Evolutionary conservation across 371 early-diverging fungal species (phyloP).

Genomic region (Blakeslea trispora): DNA sequence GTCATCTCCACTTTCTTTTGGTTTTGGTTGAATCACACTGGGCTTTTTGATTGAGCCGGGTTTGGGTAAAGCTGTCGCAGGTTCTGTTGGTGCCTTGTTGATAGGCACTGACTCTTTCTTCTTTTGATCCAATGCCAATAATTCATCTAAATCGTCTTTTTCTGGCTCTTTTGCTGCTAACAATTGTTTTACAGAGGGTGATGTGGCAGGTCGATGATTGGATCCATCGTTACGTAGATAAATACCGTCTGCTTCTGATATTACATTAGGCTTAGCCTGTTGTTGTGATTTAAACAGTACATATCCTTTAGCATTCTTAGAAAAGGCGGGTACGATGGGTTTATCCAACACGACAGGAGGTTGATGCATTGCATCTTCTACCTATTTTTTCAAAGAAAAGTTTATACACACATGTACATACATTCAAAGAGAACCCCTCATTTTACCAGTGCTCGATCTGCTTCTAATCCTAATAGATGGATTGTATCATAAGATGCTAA

Average conservation of each 20-base stretch:
- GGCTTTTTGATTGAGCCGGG: slow-evolving; percentile 25
- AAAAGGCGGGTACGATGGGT: slow-evolving; percentile 46
- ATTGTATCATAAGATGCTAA: slow-evolving; percentile 24
- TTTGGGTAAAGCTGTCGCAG: slow-evolving; percentile 15
- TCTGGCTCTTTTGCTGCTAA: not conserved
- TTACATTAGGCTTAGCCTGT: slow-evolving; percentile 13
- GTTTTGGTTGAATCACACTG: not conserved
- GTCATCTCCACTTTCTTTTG: slow-evolving; percentile 26
- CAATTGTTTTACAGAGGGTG: not conserved
- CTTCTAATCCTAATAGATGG: slow-evolving; percentile 24
- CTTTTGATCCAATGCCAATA: slow-evolving; percentile 21
- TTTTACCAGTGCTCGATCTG: not conserved
- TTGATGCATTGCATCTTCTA: slow-evolving; percentile 27
- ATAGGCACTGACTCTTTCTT: too few relatives aligned
- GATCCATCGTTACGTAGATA: slow-evolving; percentile 42
- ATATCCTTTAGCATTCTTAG: slow-evolving; percentile 39
- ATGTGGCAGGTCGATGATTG: slow-evolving; percentile 21
- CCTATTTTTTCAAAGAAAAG: too few relatives aligned
- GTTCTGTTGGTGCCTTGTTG: too few relatives aligned
- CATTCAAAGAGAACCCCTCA: too few relatives aligned
- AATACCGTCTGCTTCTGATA: slow-evolving; percentile 36
- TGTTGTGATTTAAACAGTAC: slow-evolving; percentile 39
- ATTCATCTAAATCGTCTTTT: slow-evolving; percentile 28
- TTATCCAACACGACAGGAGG: slow-evolving; percentile 32
- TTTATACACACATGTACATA: too few relatives aligned